phyloP scores from a whole-genome alignment of 306 rosid species.

The Citrullus mucosospermus region DNA sequence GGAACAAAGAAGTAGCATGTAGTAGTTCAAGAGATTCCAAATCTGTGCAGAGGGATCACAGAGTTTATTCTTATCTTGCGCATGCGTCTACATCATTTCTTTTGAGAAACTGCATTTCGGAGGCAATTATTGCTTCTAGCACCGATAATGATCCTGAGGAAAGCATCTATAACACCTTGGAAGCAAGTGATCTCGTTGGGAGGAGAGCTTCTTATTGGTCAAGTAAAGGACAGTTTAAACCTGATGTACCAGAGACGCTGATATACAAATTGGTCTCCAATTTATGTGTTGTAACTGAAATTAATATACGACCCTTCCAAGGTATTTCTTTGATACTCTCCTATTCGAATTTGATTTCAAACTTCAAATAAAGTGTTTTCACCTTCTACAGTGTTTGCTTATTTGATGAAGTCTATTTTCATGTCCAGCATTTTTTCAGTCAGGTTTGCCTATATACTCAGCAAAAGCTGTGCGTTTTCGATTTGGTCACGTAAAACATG shows the following conservation, averaged over 20 bases:
- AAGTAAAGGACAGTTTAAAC: slow-evolving; percentile 66
- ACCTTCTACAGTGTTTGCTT: slow-evolving; percentile 3
- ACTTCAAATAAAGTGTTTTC: not conserved
- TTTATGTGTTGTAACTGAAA: slow-evolving; percentile 51
- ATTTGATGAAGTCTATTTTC: slow-evolving; percentile 9
- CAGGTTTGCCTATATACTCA: slow-evolving; percentile 61
- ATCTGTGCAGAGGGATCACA: slow-evolving; percentile 46
- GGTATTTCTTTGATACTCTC: slow-evolving; percentile 28
- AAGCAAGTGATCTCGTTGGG: slow-evolving; percentile 14
- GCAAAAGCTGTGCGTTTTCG: slow-evolving; percentile 62
- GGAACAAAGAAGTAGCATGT: slow-evolving; percentile 40
- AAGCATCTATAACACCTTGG: slow-evolving; percentile 64
- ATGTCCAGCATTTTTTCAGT: slow-evolving; percentile 58
- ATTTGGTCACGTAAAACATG: slow-evolving; percentile 46
- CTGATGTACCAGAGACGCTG: slow-evolving; percentile 67
- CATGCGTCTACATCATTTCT: slow-evolving; percentile 18
- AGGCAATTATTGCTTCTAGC: slow-evolving; percentile 72
- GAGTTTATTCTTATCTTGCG: slow-evolving; percentile 44
- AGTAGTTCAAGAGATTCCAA: slow-evolving; percentile 44
- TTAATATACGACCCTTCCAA: slow-evolving; percentile 62
- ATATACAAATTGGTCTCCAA: slow-evolving; percentile 51
- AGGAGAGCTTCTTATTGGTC: slow-evolving; percentile 64
- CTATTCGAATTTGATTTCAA: not conserved
- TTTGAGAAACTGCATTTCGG: slow-evolving; percentile 31
- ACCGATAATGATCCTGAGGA: slow-evolving; percentile 77